phyloP scores from a whole-genome alignment of 2,329 filamentous ascomycete genomes.

The Basipetospora chlamydospora region DNA sequence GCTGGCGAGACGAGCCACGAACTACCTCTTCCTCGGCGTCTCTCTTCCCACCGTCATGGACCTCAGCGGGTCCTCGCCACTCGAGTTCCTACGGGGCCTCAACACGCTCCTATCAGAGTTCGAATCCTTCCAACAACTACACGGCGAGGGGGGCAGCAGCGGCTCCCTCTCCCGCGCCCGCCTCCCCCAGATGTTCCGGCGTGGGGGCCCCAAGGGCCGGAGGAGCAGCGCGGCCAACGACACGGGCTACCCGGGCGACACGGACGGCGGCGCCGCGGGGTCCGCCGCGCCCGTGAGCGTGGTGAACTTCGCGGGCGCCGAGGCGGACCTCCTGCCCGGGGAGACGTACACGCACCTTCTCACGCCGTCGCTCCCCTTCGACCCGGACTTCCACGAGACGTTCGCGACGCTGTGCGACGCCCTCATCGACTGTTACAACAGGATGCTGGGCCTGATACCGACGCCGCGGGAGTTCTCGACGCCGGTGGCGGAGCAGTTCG shows the following conservation, averaged over 20 bases:
- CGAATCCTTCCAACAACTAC: conserved; percentile 80
- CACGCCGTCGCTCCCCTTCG: conserved; percentile 86
- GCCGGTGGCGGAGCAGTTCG: conserved; percentile 67
- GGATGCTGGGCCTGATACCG: conserved; percentile 61
- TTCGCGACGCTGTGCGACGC: conserved; percentile 94
- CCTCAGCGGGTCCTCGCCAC: conserved; percentile 61
- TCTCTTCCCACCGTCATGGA: conserved; percentile 84
- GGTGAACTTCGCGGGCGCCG: conserved; percentile 43
- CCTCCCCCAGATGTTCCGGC: conserved; percentile 72
- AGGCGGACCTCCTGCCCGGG: conserved; percentile 56
- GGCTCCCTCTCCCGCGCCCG: conserved; percentile 62
- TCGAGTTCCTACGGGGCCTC: conserved; percentile 77
- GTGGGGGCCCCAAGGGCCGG: conserved; percentile 43
- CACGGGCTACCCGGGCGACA: conserved; percentile 12
- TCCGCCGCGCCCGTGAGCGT: conserved; percentile 23
- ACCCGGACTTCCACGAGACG: conserved; percentile 93
- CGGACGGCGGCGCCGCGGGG: conserved; percentile 14
- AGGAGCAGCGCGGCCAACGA: conserved; percentile 33
- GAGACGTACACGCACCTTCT: conserved; percentile 81
- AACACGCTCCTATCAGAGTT: conserved; percentile 82
- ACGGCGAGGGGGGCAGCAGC: conserved; percentile 60
- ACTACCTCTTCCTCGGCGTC: conserved; percentile 83
- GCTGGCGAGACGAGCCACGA: conserved; percentile 78
- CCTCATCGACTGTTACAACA: conserved; percentile 79
- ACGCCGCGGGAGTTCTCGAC: conserved; percentile 58